These are phyloP conservation scores for Gossypium trilobum DNA, from an alignment of 441 rosid species.

Conservation along the genomic window DNA sequence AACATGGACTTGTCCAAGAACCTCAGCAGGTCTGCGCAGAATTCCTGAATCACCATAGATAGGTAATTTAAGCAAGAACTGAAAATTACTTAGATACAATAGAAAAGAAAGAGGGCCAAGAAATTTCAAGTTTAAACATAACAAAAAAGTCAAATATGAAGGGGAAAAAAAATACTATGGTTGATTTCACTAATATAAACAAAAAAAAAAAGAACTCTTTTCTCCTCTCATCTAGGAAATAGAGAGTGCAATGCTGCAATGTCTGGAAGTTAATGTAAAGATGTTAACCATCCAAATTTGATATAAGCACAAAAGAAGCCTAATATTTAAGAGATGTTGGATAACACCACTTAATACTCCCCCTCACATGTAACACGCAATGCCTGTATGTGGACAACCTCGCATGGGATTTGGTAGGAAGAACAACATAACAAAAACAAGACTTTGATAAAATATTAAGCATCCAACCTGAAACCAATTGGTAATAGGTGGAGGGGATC, in stretches of 20 bases:
- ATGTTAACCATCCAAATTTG: background rate
- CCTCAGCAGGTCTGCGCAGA: conserved; percentile 88
- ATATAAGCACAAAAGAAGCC: background rate
- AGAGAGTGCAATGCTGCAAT: background rate
- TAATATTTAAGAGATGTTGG: background rate
- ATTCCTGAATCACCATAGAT: conserved; percentile 45
- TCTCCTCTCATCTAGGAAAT: conserved; percentile 2
- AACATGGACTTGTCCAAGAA: conserved; percentile 98
- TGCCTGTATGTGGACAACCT: background rate
- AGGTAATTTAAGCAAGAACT: conserved; percentile 17
- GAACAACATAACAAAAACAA: background rate
- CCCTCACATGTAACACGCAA: background rate
- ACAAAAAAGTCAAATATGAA: background rate
- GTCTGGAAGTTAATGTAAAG: background rate
- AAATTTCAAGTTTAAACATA: background rate
- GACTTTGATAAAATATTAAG: background rate
- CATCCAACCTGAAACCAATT: background rate
- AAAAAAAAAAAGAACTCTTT: background rate
- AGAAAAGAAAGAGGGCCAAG: background rate
- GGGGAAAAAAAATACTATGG: background rate
- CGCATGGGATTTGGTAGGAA: background rate
- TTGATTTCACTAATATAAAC: background rate
- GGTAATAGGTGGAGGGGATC: background rate
- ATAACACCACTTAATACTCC: background rate
- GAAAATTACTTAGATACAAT: background rate